Evolutionary conservation across 2,329 filamentous ascomycete species (phyloP).

Genomic region (Colletotrichum aenigma): DNA sequence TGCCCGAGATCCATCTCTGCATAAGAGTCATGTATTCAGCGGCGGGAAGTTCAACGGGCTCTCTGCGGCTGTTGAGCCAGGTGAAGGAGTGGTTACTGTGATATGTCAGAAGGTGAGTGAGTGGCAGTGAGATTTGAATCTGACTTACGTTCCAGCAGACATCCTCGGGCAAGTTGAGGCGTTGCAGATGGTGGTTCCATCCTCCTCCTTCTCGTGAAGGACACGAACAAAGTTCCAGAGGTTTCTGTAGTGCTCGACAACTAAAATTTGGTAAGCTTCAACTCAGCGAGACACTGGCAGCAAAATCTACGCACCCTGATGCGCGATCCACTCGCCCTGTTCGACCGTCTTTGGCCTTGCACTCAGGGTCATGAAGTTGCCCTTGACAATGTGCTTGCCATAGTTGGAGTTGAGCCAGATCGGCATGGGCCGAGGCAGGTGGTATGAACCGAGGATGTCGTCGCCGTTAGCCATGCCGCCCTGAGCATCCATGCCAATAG

Average conservation of each 20-base stretch:
- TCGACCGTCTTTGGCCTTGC: conserved; percentile 93
- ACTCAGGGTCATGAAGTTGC: conserved; percentile 96
- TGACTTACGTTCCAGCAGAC: conserved; percentile 90
- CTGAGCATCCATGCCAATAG: conserved; percentile 71
- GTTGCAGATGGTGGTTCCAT: conserved; percentile 82
- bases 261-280: conserved; percentile 46
- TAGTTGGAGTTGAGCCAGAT: conserved; percentile 78
- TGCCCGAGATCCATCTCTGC: conserved; percentile 96
- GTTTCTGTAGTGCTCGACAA: conserved; percentile 90
- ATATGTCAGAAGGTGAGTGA: background rate
- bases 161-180: conserved; percentile 84
- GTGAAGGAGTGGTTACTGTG: conserved; percentile 89
- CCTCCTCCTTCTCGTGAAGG: conserved; percentile 83
- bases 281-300: background rate
- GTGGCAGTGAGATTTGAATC: background rate
- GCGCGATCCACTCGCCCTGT: conserved; percentile 92
- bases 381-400: conserved; percentile 89
- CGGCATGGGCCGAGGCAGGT: conserved; percentile 70
- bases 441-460: conserved; percentile 62
- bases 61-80: conserved; percentile 87
- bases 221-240: conserved; percentile 89
- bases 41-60: conserved; percentile 90
- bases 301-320: conserved; percentile 74
- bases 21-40: conserved; percentile 94
- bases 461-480: conserved; percentile 53